These are phyloP conservation scores for Cicer judaicum DNA, from an alignment of 306 rosid genomes.

Conservation along the genomic window DNA sequence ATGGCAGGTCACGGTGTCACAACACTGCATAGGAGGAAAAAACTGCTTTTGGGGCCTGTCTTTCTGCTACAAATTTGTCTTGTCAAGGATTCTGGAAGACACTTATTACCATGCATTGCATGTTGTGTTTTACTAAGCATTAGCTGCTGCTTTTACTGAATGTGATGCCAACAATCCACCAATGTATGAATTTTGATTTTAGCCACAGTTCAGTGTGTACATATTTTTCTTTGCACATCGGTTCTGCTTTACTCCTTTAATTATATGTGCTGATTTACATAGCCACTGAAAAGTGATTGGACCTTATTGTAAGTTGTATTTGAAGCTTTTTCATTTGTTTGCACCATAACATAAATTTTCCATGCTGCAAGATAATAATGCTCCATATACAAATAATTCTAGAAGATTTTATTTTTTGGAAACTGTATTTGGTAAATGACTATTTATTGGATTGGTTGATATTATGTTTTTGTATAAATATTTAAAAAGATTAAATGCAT, in stretches of 20 bases:
- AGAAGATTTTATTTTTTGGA: too few species aligned
- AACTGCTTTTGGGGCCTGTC: slow-evolving; percentile 25
- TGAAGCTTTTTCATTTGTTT: slow-evolving; percentile 20
- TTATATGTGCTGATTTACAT: slow-evolving; percentile 27
- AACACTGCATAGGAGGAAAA: slow-evolving; percentile 27
- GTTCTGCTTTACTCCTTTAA: slow-evolving; percentile 5
- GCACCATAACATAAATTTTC: not conserved
- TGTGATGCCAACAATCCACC: slow-evolving; percentile 42
- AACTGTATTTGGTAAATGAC: too few species aligned
- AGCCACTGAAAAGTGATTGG: slow-evolving; percentile 13
- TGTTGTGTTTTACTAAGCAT: slow-evolving; percentile 37
- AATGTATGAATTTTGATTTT: slow-evolving; percentile 40
- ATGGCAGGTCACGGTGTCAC: slow-evolving; percentile 41
- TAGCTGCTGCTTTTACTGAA: slow-evolving; percentile 43
- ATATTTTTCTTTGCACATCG: slow-evolving; percentile 13
- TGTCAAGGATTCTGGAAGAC: slow-evolving; percentile 47
- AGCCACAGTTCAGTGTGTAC: slow-evolving; percentile 34
- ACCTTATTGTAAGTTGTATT: slow-evolving; percentile 31
- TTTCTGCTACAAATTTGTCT: slow-evolving; percentile 37
- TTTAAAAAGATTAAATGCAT: too few species aligned
- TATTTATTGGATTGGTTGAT: too few species aligned
- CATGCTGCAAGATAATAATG: not conserved
- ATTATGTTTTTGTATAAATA: too few species aligned
- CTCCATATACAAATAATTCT: too few species aligned
- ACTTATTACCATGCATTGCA: slow-evolving; percentile 8